A percentile compares a stretch with the other conserved stretches of the same genome.
Evolutionary conservation across 2,329 filamentous ascomycete species (phyloP).

Genomic region (Orbilia ellipsospora): DNA sequence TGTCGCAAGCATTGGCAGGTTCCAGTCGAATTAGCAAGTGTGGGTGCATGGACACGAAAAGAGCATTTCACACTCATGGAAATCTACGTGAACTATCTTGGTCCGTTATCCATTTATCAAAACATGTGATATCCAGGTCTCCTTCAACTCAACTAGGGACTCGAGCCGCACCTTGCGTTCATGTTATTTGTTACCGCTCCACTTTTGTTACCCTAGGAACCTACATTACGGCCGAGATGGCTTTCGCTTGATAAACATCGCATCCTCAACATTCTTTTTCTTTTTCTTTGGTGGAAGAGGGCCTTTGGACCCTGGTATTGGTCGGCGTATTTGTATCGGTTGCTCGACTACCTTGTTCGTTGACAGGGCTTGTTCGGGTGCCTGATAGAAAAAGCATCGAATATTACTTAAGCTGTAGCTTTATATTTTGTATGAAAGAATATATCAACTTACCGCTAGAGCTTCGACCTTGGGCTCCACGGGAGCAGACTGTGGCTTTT

Average conservation of each 20-base stretch:
- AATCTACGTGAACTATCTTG: too few relatives aligned
- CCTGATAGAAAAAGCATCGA: not conserved
- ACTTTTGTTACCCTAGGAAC: slow-evolving; percentile 11
- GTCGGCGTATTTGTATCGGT: slow-evolving; percentile 13
- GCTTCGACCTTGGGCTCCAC: not conserved
- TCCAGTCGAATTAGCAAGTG: too few relatives aligned
- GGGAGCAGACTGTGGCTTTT: not conserved
- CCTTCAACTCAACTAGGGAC: too few relatives aligned
- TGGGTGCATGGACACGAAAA: not conserved
- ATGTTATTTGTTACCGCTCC: not conserved
- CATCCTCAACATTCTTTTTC: slow-evolving; percentile 47
- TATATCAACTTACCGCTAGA: too few relatives aligned
- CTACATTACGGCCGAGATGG: slow-evolving; percentile 27
- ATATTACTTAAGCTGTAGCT: too few relatives aligned
- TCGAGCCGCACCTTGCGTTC: not conserved
- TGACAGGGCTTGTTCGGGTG: slow-evolving; percentile 2
- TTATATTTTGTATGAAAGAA: too few relatives aligned
- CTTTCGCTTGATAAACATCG: slow-evolving; percentile 51
- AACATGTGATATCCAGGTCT: too few relatives aligned
- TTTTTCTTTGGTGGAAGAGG: slow-evolving; percentile 48
- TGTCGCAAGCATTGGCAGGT: too few relatives aligned
- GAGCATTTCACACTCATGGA: too few relatives aligned
- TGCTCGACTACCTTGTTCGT: too few relatives aligned
- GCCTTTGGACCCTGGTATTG: slow-evolving; percentile 34
- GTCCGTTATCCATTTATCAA: too few relatives aligned